Percentiles rank a stretch among this genome's conserved stretches.
These are phyloP conservation scores for Botryotinia narcissicola DNA, from an alignment of 2,329 filamentous ascomycete species.

Conservation along the genomic window DNA sequence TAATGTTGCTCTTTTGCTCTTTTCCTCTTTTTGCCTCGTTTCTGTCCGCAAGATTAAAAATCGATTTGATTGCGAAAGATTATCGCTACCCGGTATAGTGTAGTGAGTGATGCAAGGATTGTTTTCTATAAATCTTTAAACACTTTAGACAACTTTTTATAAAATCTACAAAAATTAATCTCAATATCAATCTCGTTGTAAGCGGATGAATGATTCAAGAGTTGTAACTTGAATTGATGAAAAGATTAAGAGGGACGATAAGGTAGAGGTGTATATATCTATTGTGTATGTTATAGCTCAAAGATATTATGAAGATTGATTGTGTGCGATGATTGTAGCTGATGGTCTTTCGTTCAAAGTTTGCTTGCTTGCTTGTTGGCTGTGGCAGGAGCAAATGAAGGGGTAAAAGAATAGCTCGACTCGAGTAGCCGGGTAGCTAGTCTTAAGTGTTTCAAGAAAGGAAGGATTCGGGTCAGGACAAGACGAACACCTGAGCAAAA, in stretches of 20 bases:
- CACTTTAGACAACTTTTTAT: neutral
- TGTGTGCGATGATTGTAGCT: neutral
- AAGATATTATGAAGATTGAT: neutral
- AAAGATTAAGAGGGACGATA: too few relatives aligned
- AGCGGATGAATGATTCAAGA: too few relatives aligned
- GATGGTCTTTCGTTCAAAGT: neutral
- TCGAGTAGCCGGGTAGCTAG: neutral
- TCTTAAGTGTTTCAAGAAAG: neutral
- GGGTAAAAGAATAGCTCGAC: slow-evolving; percentile 1
- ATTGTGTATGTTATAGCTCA: too few relatives aligned
- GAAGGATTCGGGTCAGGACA: neutral
- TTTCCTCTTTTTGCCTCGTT: slow-evolving; percentile 1
- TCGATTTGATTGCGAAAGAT: slow-evolving; percentile 3
- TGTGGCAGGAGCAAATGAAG: slow-evolving; percentile 5
- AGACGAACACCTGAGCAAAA: slow-evolving; percentile 10
- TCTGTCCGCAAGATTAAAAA: slow-evolving; percentile 1
- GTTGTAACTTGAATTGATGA: neutral
- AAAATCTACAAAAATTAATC: neutral
- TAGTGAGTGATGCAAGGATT: slow-evolving; percentile 3
- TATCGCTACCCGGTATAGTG: neutral
- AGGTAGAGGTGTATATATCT: neutral
- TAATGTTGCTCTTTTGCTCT: neutral
- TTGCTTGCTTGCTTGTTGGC: neutral
- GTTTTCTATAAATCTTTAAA: slow-evolving; percentile 1
- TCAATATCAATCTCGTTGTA: neutral